phyloP scores from a whole-genome alignment of 352 stramenopile genomes.

The Phytopythium chamaehyphon region DNA sequence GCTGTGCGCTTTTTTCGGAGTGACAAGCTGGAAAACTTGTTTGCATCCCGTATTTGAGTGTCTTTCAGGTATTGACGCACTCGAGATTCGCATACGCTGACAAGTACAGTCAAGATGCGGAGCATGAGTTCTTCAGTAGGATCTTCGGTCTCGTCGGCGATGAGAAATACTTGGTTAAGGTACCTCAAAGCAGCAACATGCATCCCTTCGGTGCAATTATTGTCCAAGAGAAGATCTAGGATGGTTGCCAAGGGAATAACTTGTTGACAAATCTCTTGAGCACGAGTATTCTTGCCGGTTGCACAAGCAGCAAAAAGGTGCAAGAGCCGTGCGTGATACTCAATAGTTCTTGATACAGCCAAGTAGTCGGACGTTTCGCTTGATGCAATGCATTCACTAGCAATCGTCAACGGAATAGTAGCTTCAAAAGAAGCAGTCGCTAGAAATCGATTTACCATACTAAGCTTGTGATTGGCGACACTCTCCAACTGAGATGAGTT shows the following conservation, averaged over 20 bases:
- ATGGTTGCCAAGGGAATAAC: conserved; percentile 42
- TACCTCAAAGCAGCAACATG: conserved; percentile 50
- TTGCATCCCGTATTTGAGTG: conserved; percentile 43
- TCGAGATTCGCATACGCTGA: conserved; percentile 22
- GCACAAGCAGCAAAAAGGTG: conserved; percentile 62
- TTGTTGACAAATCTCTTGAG: conserved; percentile 68
- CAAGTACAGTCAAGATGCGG: conserved; percentile 27
- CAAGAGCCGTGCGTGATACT: conserved; percentile 54
- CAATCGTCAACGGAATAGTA: background rate
- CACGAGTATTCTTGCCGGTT: conserved; percentile 50
- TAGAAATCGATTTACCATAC: too few species aligned
- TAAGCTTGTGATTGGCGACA: too few species aligned
- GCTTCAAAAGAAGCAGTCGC: too few species aligned
- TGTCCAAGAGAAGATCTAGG: conserved; percentile 31
- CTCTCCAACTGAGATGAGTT: background rate
- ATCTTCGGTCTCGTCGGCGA: conserved; percentile 47
- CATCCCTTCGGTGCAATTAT: conserved; percentile 44
- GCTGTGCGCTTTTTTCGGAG: conserved; percentile 49
- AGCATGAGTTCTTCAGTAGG: conserved; percentile 35
- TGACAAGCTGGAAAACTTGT: conserved; percentile 31
- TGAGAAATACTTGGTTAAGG: conserved; percentile 54
- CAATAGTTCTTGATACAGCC: conserved; percentile 22
- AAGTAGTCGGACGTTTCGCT: background rate
- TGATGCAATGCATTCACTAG: background rate
- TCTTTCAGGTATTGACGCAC: conserved; percentile 31